Evolutionary conservation across 352 stramenopile species (phyloP).

Genomic region (Phytopythium delawarense): DNA sequence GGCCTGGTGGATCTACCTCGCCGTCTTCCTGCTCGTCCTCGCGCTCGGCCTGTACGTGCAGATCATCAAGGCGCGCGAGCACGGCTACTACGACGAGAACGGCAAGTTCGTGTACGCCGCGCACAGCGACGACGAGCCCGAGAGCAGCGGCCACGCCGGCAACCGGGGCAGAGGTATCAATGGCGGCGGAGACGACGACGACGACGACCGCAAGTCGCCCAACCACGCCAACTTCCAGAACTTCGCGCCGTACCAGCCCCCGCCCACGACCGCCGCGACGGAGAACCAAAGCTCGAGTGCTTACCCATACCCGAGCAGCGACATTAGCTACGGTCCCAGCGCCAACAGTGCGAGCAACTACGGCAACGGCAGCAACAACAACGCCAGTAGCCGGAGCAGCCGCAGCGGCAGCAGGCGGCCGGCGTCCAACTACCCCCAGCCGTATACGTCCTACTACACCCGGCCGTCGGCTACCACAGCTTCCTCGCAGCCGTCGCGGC

Average conservation of each 20-base stretch:
- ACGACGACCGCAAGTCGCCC: conserved; percentile 8
- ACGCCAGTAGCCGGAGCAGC: background rate
- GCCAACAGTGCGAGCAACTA: background rate
- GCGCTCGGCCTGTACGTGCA: conserved; percentile 32
- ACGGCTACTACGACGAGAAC: conserved; percentile 14
- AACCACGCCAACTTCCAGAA: conserved; percentile 9
- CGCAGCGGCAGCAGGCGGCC: background rate
- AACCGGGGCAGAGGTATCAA: background rate
- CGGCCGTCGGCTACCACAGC: background rate
- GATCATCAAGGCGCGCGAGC: conserved; percentile 27
- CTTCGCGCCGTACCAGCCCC: conserved; percentile 8
- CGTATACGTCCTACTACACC: conserved; percentile 8
- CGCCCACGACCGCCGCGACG: background rate
- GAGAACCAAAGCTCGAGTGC: background rate
- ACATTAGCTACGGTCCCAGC: background rate
- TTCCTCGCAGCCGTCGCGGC: conserved; percentile 2
- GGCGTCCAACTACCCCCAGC: conserved; percentile 3
- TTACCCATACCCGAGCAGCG: background rate
- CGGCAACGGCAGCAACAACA: conserved; percentile 1
- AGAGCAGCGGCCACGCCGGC: background rate
- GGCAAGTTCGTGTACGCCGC: conserved; percentile 10
- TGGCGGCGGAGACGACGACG: background rate
- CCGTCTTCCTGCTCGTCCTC: conserved; percentile 42
- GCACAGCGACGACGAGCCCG: conserved; percentile 6
- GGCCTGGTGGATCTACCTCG: conserved; percentile 67